phyloP scores from a whole-genome alignment of 2,329 filamentous ascomycete genomes.

The Pseudogymnoascus sp. region DNA sequence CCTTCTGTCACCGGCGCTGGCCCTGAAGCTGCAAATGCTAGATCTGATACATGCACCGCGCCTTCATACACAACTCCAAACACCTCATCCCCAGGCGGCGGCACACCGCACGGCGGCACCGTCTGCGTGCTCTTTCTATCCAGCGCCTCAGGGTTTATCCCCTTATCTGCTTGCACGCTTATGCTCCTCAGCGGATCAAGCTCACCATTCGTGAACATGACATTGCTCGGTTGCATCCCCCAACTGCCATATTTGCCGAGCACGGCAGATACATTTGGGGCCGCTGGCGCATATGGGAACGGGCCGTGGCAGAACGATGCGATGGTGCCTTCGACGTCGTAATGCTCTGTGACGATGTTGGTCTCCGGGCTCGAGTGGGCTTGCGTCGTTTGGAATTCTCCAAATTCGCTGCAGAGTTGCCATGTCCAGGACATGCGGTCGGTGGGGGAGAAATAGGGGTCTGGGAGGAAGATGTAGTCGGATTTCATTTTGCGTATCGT shows the following conservation, averaged over 20 bases:
- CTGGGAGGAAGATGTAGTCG: background rate
- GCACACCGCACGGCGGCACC: background rate
- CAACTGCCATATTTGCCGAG: background rate
- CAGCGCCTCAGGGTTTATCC: background rate
- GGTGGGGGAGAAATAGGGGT: background rate
- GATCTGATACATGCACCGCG: background rate
- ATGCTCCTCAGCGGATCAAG: background rate
- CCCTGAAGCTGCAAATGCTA: background rate
- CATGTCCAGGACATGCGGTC: background rate
- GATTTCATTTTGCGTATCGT: background rate
- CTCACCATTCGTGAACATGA: background rate
- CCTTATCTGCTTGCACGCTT: background rate
- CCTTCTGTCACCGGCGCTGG: background rate
- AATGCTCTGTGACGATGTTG: background rate
- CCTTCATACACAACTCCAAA: conserved; percentile 1
- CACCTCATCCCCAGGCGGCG: background rate
- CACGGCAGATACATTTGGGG: background rate
- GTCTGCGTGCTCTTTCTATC: background rate
- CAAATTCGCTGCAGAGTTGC: background rate
- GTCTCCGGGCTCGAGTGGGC: background rate
- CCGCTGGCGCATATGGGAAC: background rate
- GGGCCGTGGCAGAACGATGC: background rate
- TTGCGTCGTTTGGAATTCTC: background rate
- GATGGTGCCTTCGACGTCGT: background rate
- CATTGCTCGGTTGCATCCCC: background rate